Evolutionary conservation across 1,284 basidiomycete species (phyloP), one percentile per base, ranked within the genome.

Genomic region (Boletus coffeatus): DNA sequence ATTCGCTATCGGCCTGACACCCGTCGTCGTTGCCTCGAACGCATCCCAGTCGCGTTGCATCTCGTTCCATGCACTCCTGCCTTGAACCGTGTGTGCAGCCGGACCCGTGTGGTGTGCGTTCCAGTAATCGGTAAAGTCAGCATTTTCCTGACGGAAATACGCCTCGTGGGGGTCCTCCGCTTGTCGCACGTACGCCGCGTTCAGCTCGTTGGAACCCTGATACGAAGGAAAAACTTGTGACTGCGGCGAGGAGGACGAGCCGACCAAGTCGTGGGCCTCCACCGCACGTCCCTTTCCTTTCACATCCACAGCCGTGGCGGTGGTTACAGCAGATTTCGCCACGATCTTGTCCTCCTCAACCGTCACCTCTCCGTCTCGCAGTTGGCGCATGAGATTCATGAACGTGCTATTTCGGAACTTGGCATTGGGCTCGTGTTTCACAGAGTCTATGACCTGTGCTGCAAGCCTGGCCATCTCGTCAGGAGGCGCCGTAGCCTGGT

Each of bases 351-450:
- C 87, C 18, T 90, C 93, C 62, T 94, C 85, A 1, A 97, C 89
- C 9, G 90, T 84, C n/a, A 95, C 83, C 68, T 91, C 84, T 13
- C 87, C 86, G 73, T 96, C 93, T 29, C 93, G 83, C 53, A 98
- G 77, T 69, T 92, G 88, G 60, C 85, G 85, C 90, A 98, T 95
- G 34, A 98, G 81, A 18, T 83, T 82, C 79, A 98, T 81, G 74
- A 98, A 98, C 66, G 87, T 82, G 74, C 93, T 96, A 59, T 95
- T 85, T 73, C 88, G 83, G 73, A 98, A 94, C 75, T 98, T 98
- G 53, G 89, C 85, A 71, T 93, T 95, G 66, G 85, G 81, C 64
- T 88, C 85, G 62, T 87, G 77, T 69, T 82, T 80, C 53, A 94
- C 82, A 36, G 88, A 83, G 62, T 91, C 83, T 50, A 93, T 77